Percentiles rank a stretch among this genome's conserved stretches.
Conservation (phyloP, 2,329 filamentous ascomycete species). For the Aspergillus fumigatus region DNA sequence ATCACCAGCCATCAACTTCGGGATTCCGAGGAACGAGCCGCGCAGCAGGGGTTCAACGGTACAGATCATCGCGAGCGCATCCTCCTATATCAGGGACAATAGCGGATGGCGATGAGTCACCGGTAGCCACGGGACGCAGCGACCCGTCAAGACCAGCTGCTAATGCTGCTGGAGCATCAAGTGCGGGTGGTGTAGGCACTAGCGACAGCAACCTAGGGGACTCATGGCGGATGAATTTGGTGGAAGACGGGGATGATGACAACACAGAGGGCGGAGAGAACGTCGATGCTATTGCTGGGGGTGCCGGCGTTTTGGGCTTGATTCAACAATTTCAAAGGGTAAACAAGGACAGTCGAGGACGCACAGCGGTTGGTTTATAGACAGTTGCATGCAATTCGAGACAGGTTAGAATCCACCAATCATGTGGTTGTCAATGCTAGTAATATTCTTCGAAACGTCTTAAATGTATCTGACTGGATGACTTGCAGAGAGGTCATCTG, state of each 20-base stretch:
- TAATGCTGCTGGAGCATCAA: conserved; percentile 27
- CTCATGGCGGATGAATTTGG: conserved; percentile 46
- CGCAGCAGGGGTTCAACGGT: conserved; percentile 23
- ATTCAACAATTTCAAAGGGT: conserved; percentile 65
- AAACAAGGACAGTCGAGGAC: conserved; percentile 35
- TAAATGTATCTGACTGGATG: not conserved
- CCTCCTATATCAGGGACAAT: conserved; percentile 25
- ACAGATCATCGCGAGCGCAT: conserved; percentile 26
- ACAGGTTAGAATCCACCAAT: not conserved
- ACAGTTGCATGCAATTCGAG: conserved; percentile 1
- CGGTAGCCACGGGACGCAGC: conserved; percentile 12
- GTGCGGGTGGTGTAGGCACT: conserved; percentile 31
- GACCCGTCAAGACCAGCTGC: conserved; percentile 14
- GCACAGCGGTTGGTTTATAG: conserved; percentile 33
- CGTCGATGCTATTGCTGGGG: conserved; percentile 43
- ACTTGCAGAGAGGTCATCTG: not conserved
- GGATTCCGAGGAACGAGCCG: conserved; percentile 30
- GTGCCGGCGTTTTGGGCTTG: conserved; percentile 59
- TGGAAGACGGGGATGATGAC: conserved; percentile 29
- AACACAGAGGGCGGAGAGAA: conserved; percentile 47
- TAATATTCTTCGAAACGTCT: not conserved
- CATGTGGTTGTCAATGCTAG: not conserved
- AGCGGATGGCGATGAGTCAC: conserved; percentile 27
- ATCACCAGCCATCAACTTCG: conserved; percentile 42
- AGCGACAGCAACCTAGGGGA: conserved; percentile 57